Evolutionary conservation across 2,329 filamentous ascomycete species (phyloP).

Genomic region (Ceratocystis cacaofunesta): DNA sequence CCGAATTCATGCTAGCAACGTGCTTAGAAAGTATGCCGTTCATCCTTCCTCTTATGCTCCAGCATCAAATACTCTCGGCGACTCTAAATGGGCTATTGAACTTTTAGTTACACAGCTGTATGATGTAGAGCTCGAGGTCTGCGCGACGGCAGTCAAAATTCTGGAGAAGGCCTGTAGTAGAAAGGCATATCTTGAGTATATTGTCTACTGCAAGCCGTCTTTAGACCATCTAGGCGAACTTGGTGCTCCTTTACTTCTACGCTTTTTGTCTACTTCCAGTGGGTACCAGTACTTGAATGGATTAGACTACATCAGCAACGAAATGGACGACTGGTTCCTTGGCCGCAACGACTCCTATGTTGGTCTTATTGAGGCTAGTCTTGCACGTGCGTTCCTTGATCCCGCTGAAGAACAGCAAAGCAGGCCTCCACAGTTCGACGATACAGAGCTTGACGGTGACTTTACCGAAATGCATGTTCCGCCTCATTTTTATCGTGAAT

Average conservation of each 20-base stretch:
- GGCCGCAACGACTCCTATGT: constrained; percentile 96
- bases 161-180: constrained; percentile 94
- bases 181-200: constrained; percentile 80
- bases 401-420: constrained; percentile 43
- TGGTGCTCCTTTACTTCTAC: constrained; percentile 76
- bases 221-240: constrained; percentile 94
- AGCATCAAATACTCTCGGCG: constrained; percentile 23
- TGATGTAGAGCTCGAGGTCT: constrained; percentile 92
- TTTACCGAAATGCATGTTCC: constrained; percentile 57
- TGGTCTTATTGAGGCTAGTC: constrained; percentile 81
- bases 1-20: constrained; percentile 75
- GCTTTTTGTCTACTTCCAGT: constrained; percentile 89
- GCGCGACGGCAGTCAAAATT: constrained; percentile 90
- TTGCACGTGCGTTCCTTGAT: constrained; percentile 70
- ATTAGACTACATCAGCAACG: constrained; percentile 94
- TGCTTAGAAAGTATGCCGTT: constrained; percentile 73
- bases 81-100: constrained; percentile 91
- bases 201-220: constrained; percentile 88
- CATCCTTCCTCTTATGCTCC: constrained; percentile 23
- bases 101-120: constrained; percentile 96
- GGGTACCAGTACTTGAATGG: constrained; percentile 96
- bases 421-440: constrained; percentile 44
- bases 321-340: constrained; percentile 99
- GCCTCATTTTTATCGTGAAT: constrained; percentile 94
- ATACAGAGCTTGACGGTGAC: constrained; percentile 40